phyloP scores from a whole-genome alignment of 768 basidiomycete genomes.

The Lepiota subincarnata region DNA sequence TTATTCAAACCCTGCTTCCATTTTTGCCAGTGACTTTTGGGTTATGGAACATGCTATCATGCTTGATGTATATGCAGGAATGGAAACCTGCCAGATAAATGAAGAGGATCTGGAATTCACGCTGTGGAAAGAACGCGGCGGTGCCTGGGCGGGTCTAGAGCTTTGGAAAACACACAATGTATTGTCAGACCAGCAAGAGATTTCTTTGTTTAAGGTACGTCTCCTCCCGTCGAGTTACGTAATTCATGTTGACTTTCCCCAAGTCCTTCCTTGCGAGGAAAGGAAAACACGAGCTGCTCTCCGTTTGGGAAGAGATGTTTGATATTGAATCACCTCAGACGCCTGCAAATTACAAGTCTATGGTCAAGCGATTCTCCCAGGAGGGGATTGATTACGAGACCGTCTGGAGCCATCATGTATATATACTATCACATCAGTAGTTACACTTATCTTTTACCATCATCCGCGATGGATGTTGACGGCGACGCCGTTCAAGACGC shows the following conservation, averaged over 20 bases:
- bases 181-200: constrained; percentile 24
- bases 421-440: background rate
- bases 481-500: background rate
- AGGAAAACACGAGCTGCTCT: constrained; percentile 22
- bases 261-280: constrained; percentile 23
- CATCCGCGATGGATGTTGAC: background rate
- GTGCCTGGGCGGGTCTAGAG: constrained; percentile 25
- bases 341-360: constrained; percentile 20
- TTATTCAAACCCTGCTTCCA: constrained; percentile 25
- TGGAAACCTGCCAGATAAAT: constrained; percentile 20
- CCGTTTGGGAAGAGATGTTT: constrained; percentile 24
- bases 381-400: constrained; percentile 28
- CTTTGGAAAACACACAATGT: constrained; percentile 28
- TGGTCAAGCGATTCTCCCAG: constrained; percentile 23
- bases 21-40: constrained; percentile 29
- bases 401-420: constrained; percentile 20
- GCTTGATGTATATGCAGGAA: constrained; percentile 23
- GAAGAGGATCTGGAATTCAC: constrained; percentile 29
- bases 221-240: too few relatives aligned
- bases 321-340: constrained; percentile 12
- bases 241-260: too few relatives aligned
- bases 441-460: background rate
- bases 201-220: constrained; percentile 24
- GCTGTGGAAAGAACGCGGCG: constrained; percentile 23
- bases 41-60: constrained; percentile 25